Conservation (phyloP, 352 stramenopile species). For the Blastocystis sp. region DNA sequence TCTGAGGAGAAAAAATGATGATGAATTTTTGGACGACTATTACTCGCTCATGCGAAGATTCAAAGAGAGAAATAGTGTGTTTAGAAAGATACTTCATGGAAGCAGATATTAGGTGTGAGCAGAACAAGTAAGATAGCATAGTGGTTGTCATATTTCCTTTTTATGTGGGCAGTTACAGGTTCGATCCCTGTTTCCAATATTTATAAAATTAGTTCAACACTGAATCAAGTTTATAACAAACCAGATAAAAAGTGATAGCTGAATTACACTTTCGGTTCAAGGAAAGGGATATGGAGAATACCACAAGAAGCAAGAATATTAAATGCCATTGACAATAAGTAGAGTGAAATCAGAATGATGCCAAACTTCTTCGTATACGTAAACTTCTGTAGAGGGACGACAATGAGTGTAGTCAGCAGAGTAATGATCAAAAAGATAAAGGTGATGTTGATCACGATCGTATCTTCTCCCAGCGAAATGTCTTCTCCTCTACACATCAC, state of each 20-base stretch:
- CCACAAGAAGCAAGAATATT: slow-evolving; percentile 10
- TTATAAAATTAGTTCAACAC: not conserved
- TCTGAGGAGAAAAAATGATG: no score
- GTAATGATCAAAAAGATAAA: slow-evolving; percentile 64
- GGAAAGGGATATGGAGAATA: slow-evolving; percentile 41
- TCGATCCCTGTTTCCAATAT: slow-evolving; percentile 38
- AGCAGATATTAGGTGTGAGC: no score
- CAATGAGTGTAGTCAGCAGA: slow-evolving; percentile 40
- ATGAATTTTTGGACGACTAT: no score
- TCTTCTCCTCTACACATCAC: not conserved
- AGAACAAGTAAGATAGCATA: not conserved
- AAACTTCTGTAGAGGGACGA: slow-evolving; percentile 44
- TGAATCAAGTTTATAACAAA: no score
- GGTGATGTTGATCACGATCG: slow-evolving; percentile 61
- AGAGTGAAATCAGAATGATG: slow-evolving; percentile 18
- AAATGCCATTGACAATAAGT: slow-evolving; percentile 17
- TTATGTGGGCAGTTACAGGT: slow-evolving; percentile 12
- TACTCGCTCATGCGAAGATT: no score
- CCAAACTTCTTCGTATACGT: slow-evolving; percentile 56
- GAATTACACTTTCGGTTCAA: not conserved
- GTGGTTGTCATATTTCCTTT: slow-evolving; percentile 29
- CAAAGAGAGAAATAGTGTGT: not conserved
- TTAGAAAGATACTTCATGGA: no score
- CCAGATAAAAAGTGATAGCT: not conserved
- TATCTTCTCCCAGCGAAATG: slow-evolving; percentile 57